phyloP scores from a whole-genome alignment of 2,329 filamentous ascomycete genomes.

The Cladosporium cucumerinum region DNA sequence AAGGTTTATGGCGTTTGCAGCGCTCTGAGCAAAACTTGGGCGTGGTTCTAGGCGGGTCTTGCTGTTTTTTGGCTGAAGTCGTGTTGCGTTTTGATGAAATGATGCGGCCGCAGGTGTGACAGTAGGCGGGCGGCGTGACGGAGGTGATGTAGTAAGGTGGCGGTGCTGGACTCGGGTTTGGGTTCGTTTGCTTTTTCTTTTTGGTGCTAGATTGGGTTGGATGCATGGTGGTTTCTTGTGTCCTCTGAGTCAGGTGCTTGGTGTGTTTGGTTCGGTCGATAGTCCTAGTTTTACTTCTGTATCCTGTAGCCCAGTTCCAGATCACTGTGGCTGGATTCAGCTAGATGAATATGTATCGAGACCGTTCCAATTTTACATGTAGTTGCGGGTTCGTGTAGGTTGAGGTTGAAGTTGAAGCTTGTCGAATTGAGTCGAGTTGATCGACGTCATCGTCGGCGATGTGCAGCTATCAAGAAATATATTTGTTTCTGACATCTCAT shows the following conservation, averaged over 20 bases:
- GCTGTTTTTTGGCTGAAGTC: conserved; percentile 28
- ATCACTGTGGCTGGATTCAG: not conserved
- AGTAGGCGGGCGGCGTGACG: conserved; percentile 44
- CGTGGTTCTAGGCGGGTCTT: conserved; percentile 25
- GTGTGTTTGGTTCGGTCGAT: not conserved
- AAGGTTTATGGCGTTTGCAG: conserved; percentile 53
- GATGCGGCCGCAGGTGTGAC: conserved; percentile 55
- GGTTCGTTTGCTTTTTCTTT: conserved; percentile 38
- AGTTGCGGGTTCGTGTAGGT: not conserved
- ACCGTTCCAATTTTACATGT: not conserved
- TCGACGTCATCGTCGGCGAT: not conserved
- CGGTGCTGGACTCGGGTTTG: conserved; percentile 43
- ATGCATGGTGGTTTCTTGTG: conserved; percentile 5
- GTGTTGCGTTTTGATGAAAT: conserved; percentile 38
- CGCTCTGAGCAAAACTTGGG: conserved; percentile 57
- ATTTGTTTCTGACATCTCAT: not conserved
- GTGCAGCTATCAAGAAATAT: too few relatives aligned
- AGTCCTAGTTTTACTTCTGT: not conserved
- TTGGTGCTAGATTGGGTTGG: conserved; percentile 9
- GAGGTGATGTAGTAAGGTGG: conserved; percentile 54
- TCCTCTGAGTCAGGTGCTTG: not conserved
- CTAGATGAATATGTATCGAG: not conserved
- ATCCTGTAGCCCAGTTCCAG: not conserved
- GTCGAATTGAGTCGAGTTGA: not conserved
- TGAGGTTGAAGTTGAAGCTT: not conserved